Evolutionary conservation across 768 basidiomycete genomes (phyloP).

Genomic region (Boletus fagicola): DNA sequence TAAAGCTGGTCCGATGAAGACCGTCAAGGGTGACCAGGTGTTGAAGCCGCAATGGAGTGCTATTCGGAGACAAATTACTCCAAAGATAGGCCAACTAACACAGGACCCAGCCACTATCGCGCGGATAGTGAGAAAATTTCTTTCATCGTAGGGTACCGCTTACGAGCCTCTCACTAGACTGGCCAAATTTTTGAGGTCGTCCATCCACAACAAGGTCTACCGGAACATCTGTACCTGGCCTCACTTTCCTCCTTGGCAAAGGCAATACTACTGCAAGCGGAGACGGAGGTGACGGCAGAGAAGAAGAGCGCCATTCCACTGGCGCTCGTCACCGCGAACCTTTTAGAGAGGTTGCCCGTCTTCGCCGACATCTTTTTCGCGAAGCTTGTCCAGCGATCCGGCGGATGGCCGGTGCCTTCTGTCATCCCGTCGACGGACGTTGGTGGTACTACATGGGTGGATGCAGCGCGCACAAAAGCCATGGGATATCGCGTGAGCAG

Average conservation of each 20-base stretch:
- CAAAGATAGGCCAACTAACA: constrained; percentile 85
- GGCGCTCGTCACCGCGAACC: constrained; percentile 63
- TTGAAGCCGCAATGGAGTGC: constrained; percentile 63
- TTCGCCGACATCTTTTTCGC: constrained; percentile 81
- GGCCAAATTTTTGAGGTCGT: constrained; percentile 45
- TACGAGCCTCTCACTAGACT: constrained; percentile 31
- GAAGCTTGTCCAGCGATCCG: constrained; percentile 81
- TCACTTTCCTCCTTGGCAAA: constrained; percentile 88
- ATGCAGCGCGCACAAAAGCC: constrained; percentile 44
- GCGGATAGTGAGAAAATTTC: constrained; percentile 53
- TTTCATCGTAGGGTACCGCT: constrained; percentile 11
- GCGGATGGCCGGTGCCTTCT: constrained; percentile 82
- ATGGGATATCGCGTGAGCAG: constrained; percentile 53
- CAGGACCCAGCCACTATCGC: constrained; percentile 60
- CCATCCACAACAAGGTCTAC: constrained; percentile 28
- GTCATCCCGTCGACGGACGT: constrained; percentile 53
- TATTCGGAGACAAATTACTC: constrained; percentile 74
- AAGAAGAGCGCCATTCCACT: constrained; percentile 82
- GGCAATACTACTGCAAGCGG: constrained; percentile 84
- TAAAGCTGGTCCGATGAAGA: constrained; percentile 62
- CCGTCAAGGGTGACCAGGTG: constrained; percentile 57
- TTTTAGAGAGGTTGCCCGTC: constrained; percentile 55
- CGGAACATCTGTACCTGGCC: constrained; percentile 59
- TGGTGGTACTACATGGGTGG: constrained; percentile 47
- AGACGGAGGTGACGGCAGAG: constrained; percentile 90